Conservation (phyloP, 1,284 basidiomycete species). For the Ceratobasidium sp. region DNA sequence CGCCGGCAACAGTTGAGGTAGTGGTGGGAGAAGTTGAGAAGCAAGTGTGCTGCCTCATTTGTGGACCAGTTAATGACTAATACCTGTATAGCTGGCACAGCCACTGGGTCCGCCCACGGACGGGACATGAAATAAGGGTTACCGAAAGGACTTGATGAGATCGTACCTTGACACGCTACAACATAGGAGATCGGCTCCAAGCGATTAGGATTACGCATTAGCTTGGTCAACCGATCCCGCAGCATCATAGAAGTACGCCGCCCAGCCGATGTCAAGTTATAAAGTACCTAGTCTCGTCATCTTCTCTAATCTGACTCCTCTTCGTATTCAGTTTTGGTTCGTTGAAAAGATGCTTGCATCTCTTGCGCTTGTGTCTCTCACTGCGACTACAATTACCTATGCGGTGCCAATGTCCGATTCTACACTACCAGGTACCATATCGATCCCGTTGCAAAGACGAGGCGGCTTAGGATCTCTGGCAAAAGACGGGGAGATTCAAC, state of each 20-base stretch:
- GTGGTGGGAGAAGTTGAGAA: background rate
- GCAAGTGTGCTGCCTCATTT: background rate
- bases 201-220: slow-evolving; percentile 2
- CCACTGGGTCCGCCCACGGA: background rate
- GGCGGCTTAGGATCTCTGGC: background rate
- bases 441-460: slow-evolving; percentile 27
- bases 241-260: background rate
- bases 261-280: slow-evolving; percentile 13
- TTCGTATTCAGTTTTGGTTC: background rate
- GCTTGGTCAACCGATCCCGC: slow-evolving; percentile 19
- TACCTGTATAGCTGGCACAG: background rate
- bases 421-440: background rate
- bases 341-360: slow-evolving; percentile 4
- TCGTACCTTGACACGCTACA: background rate
- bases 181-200: slow-evolving; percentile 2
- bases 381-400: slow-evolving; percentile 6
- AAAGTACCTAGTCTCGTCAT: background rate
- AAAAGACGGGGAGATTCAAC: slow-evolving; percentile 28
- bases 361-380: background rate
- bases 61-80: background rate
- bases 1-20: background rate
- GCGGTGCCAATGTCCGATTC: slow-evolving; percentile 21
- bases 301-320: no score
- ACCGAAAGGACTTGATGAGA: background rate
- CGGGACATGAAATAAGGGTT: slow-evolving; percentile 8